Evolutionary conservation across 139 green algal genomes (phyloP), one percentile per base, ranked within the genome.

Genomic region (Diplosphaera chodatii): DNA sequence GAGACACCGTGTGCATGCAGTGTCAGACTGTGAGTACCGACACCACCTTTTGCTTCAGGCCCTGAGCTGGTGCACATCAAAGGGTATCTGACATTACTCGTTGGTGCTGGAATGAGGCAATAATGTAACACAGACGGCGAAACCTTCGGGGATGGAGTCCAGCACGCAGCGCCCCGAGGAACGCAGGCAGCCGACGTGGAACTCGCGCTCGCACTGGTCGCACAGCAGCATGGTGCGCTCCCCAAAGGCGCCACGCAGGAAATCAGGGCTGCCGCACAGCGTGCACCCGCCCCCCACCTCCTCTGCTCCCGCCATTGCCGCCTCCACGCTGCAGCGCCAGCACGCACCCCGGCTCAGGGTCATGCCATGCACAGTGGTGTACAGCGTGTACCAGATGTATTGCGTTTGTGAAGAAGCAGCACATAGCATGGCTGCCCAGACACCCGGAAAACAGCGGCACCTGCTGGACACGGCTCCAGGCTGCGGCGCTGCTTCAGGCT

Each of bases 201-300:
- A 97, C 86, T 98, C 93, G 32, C 90, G 82, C 84, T 98, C 93
- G 81, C 93, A 98, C 76, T 94, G 88, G 82, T 98, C 93, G 77
- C 93, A 98, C 68, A 98, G 85, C 64, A 97, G 88, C 56, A 97
- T 92, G 34, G 93, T 98, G 80, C 86, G 78, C 32, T 87, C 82
- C 32, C 80, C 84, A 80, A 97, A 98, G 32, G 37, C n/a, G 63
- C 86, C 91, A 1, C 75, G 74, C 66, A 86, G 64, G 73, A 96
- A 91, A 70, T 92, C 82, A 6, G 77, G 66, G 6, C 83, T 72
- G 40, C 83, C 79, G 80, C 93, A 97, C 66, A 98, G 82, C 55
- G 91, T 85, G 77, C 92, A 97, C 63, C 88, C 90, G 55, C 83
- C 89, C 66, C 78, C 71, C 40, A 82, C 29, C 27, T 40, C 73